phyloP scores from a whole-genome alignment of 2,329 filamentous ascomycete genomes.

The Pseudogymnoascus sp. region DNA sequence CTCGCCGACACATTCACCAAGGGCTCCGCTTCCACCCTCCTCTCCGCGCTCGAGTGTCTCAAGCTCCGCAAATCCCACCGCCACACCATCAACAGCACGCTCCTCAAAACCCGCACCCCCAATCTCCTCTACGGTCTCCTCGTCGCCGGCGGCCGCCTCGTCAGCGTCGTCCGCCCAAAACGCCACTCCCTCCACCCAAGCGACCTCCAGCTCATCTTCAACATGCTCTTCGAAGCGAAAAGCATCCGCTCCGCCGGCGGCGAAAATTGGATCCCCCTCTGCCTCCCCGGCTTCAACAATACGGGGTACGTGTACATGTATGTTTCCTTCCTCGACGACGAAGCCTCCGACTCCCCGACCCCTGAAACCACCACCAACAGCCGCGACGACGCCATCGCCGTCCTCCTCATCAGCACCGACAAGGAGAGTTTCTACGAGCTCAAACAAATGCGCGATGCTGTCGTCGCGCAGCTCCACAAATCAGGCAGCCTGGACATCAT shows the following conservation, averaged over 20 bases:
- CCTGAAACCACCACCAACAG: conserved; percentile 50
- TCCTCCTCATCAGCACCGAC: conserved; percentile 85
- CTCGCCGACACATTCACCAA: conserved; percentile 90
- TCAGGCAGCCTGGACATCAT: conserved; percentile 71
- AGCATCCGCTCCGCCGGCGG: conserved; percentile 84
- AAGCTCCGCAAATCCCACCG: conserved; percentile 83
- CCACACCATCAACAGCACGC: conserved; percentile 74
- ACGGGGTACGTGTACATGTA: conserved; percentile 98
- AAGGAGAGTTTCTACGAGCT: conserved; percentile 91
- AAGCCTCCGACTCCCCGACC: conserved; percentile 49
- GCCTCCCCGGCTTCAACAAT: conserved; percentile 94
- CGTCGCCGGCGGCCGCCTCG: conserved; percentile 83
- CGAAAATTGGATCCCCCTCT: conserved; percentile 96
- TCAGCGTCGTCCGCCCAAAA: conserved; percentile 80
- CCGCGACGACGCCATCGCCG: conserved; percentile 72
- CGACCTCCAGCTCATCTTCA: conserved; percentile 93
- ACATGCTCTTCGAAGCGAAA: conserved; percentile 96
- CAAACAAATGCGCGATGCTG: conserved; percentile 60
- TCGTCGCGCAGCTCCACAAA: conserved; percentile 62
- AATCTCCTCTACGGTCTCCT: conserved; percentile 87
- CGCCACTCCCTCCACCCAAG: conserved; percentile 93
- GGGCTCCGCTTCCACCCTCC: conserved; percentile 79
- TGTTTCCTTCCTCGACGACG: conserved; percentile 75
- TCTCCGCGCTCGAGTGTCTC: conserved; percentile 90
- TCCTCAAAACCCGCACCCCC: conserved; percentile 69